Evolutionary conservation across 129 eudicot species (phyloP).

Genomic region (Heracleum sosnowskyi): DNA sequence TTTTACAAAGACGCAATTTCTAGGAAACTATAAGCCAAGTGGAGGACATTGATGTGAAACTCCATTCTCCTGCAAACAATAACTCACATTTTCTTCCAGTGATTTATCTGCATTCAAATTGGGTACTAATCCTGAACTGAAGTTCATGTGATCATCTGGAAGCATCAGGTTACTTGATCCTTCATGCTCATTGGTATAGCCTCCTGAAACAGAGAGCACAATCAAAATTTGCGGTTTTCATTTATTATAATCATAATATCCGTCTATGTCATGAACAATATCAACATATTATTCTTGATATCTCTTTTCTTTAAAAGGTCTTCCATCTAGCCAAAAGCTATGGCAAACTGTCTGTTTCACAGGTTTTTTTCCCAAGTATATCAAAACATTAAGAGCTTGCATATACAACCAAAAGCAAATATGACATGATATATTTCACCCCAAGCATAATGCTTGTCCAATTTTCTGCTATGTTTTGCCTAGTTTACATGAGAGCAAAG

Average conservation of each 20-base stretch:
- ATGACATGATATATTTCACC: neutral
- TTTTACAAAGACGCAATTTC: neutral
- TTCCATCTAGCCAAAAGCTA: neutral
- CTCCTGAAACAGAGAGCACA: neutral
- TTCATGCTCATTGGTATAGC: slow-evolving; percentile 45
- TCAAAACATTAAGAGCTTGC: neutral
- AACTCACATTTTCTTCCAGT: slow-evolving; percentile 44
- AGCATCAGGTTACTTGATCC: slow-evolving; percentile 30
- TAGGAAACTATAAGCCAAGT: neutral
- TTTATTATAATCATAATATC: neutral
- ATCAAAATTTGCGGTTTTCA: neutral
- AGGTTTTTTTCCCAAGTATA: neutral
- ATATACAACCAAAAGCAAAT: neutral
- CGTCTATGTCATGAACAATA: neutral
- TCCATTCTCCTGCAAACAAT: neutral
- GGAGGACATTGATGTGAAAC: neutral
- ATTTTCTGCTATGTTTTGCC: neutral
- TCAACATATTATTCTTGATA: neutral
- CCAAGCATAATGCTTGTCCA: neutral
- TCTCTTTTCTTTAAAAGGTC: neutral
- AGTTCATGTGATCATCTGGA: slow-evolving; percentile 39
- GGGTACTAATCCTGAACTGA: slow-evolving; percentile 28
- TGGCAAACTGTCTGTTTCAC: neutral
- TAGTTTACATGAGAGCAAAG: neutral
- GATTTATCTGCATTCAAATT: slow-evolving; percentile 36